phyloP scores from a whole-genome alignment of 2,329 filamentous ascomycete species.

The Trichoderma arundinaceum region DNA sequence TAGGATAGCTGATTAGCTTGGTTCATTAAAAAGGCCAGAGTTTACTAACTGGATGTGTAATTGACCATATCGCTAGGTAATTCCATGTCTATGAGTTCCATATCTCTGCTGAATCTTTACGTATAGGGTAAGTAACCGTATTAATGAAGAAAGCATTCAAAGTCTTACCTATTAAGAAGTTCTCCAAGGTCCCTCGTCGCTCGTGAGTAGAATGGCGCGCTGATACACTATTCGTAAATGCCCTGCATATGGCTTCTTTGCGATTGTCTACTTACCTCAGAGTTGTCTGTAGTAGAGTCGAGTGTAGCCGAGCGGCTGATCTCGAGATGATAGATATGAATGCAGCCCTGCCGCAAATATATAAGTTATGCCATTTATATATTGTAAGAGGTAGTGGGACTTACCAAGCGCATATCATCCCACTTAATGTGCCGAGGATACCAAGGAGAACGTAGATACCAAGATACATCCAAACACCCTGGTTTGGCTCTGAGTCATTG shows the following conservation, averaged over 20 bases:
- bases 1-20: not conserved
- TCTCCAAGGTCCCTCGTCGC: slow-evolving; percentile 19
- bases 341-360: not conserved
- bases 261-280: slow-evolving; percentile 1
- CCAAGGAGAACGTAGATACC: slow-evolving; percentile 21
- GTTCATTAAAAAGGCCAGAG: not conserved
- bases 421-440: slow-evolving; percentile 14
- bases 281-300: slow-evolving; percentile 12
- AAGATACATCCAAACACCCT: slow-evolving; percentile 25
- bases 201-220: slow-evolving; percentile 27
- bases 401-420: slow-evolving; percentile 17
- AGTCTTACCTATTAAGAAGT: slow-evolving; percentile 24
- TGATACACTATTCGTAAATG: not conserved
- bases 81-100: slow-evolving; percentile 31
- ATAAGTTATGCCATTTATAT: not conserved
- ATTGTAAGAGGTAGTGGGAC: not conserved
- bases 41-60: slow-evolving; percentile 24
- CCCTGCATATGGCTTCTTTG: too few species aligned
- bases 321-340: slow-evolving; percentile 26
- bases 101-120: slow-evolving; percentile 30
- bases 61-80: slow-evolving; percentile 26
- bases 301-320: slow-evolving; percentile 18
- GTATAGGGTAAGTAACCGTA: not conserved
- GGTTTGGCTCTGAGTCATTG: slow-evolving; percentile 25
- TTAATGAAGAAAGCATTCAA: not conserved